phyloP scores from a whole-genome alignment of 1,284 basidiomycete species.

The Wolfiporia cocos region DNA sequence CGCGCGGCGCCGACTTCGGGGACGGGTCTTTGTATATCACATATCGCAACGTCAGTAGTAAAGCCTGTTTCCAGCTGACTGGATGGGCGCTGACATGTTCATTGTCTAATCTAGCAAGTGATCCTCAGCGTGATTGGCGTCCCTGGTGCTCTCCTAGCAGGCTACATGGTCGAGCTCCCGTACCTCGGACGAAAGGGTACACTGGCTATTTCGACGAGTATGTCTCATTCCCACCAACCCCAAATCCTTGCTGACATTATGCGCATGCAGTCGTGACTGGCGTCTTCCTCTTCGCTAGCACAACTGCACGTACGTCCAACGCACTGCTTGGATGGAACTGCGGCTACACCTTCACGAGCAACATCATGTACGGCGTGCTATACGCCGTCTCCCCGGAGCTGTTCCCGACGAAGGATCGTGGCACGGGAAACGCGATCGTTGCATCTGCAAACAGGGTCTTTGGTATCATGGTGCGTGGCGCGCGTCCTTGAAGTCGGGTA shows the following conservation, averaged over 20 bases:
- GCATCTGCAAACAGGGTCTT: slow-evolving; percentile 58
- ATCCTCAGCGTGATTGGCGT: slow-evolving; percentile 65
- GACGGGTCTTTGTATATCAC: slow-evolving; percentile 59
- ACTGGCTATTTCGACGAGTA: slow-evolving; percentile 51
- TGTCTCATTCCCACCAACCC: slow-evolving; percentile 8
- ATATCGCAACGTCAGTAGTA: slow-evolving; percentile 52
- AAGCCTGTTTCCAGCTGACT: neutral
- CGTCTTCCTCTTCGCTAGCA: slow-evolving; percentile 62
- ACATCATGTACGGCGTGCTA: slow-evolving; percentile 71
- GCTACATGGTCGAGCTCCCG: slow-evolving; percentile 55
- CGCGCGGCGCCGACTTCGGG: slow-evolving; percentile 56
- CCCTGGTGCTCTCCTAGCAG: slow-evolving; percentile 58
- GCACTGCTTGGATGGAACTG: slow-evolving; percentile 72
- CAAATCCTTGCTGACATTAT: neutral
- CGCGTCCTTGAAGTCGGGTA: neutral
- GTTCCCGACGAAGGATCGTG: slow-evolving; percentile 66
- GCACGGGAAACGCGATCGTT: slow-evolving; percentile 66
- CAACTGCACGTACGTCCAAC: slow-evolving; percentile 56
- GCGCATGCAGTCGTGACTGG: slow-evolving; percentile 49
- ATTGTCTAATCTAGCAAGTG: slow-evolving; percentile 38
- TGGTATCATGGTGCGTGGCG: slow-evolving; percentile 46
- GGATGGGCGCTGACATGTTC: neutral
- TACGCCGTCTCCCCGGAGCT: slow-evolving; percentile 65
- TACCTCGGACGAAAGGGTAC: slow-evolving; percentile 57
- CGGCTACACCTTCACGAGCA: slow-evolving; percentile 56